Base-by-base conservation (phyloP, 1,139 yeast genomes). In the Kurtzmaniella quercitrusa region DNA sequence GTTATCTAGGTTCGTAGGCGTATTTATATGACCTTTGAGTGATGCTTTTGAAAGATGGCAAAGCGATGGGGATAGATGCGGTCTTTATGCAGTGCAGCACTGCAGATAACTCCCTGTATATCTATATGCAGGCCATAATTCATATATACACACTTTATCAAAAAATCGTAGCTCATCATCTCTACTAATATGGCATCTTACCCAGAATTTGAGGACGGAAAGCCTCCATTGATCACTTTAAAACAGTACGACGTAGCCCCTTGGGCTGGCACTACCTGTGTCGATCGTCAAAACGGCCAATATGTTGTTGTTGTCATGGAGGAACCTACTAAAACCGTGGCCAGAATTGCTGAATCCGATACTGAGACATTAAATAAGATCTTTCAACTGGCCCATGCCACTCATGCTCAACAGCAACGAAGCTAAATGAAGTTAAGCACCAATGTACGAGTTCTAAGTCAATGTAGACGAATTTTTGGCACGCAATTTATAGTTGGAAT, bases 211-310 rank as follows among this genome's bases (percentile, higher is more conserved):
- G 63, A 68, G 2, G 60, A 76, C 50, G 77, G 75, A 3, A 53
- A 65, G 33, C 80, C 81, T 8, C 80, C 79, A n/a, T 61, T 64
- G 18, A 51, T 78, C 21, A 54, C 76, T 1, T 60, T 78, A 26
- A 51, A 50, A 36, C 70, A 75, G 35, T 78, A 77, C 50, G 83
- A 78, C 45, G 59, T 49, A n/a, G 82, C 82, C 2, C 59, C 65
- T 2, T 78, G 82, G 83, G 79, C 80, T 2, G 48, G 55, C 3
- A 60, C 71, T 34, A 76, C 82, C 3, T 76, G 81, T 49, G 64
- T 77, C 5, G 82, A 78, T 52, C 55, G 54, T 43, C 60, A 68
- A 38, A 54, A 56, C 22, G 59, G 58, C 11, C 54, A 54, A 17
- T 76, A 69, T 48, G 68, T 71, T 8, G 74, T 73, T 7, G 80